Evolutionary conservation across 192 early-diverging fungal species (phyloP), one percentile per base, ranked within the genome.

Genomic region (Entophlyctis luteolus): DNA sequence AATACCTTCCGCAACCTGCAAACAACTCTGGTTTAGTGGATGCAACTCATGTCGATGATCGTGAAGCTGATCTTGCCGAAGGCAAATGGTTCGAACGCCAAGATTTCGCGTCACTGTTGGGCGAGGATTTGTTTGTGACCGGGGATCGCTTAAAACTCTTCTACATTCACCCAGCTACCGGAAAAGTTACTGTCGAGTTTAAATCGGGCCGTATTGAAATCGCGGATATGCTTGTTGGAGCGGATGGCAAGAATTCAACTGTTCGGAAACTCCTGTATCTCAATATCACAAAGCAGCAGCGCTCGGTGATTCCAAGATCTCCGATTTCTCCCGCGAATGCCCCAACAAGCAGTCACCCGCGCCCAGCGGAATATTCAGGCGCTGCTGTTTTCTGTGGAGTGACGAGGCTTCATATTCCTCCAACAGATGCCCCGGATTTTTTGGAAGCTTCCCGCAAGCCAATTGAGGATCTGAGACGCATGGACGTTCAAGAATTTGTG

Each of bases 241-340:
- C 77, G 1, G 82, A 84, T 49, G 82, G 82, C 6, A 37, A 72
- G 10, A 46, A 81, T 42, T 84, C 82, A 36, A 76, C 68, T 54
- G 82, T 84, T 27, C 54, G 79, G 10, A 65, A 71, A 16, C 69
- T 81, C n/a, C 28, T 84, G 68, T 70, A 59, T 35, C 52, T 66
- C 34, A 66, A 66, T 38, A 37, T 59, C 47, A 32, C 32, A 8
- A 10, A 10, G 12, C 39, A 42, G 39, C 57, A 5, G 16, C 10
- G 14, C 10, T 12, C 10, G 10, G n/a, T 42, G 10, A 23, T 39
- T 2, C 33, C 57, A 8, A 10, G 23, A 4, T 20, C 35, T 12
- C 57, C 57, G 3, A 39, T 39, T 2, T 10, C 36, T 18, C 47
- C 62, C 8, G 50, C 45, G 22, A 29, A 45, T 22, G 22, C 62